Evolutionary conservation across 441 rosid genomes (phyloP).

Genomic region (Biscutella laevigata): DNA sequence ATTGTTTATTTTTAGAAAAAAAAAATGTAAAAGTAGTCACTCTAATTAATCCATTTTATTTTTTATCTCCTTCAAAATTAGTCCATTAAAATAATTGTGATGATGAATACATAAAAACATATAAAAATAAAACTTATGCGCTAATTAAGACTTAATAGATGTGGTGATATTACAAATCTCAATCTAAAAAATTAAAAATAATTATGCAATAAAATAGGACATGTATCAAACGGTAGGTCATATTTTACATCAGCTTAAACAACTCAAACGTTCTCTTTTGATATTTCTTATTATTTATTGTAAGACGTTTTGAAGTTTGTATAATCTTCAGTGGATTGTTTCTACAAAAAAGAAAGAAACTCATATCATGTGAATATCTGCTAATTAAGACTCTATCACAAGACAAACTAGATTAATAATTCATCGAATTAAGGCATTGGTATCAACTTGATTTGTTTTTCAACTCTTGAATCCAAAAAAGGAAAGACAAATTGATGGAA

Average conservation of each 20-base stretch:
- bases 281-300: slow-evolving; percentile 7
- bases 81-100: too few species aligned
- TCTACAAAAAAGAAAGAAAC: slow-evolving; percentile 12
- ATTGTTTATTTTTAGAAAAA: slow-evolving; percentile 41
- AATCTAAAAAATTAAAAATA: background rate
- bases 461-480: slow-evolving; percentile 19
- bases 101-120: too few species aligned
- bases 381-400: slow-evolving; percentile 10
- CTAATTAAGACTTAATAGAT: too few species aligned
- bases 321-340: slow-evolving; percentile 14
- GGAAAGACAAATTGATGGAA: slow-evolving; percentile 17
- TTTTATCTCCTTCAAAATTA: background rate
- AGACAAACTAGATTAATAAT: slow-evolving; percentile 11
- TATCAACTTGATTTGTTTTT: slow-evolving; percentile 20
- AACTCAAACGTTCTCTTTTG: background rate
- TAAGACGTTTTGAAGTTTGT: slow-evolving; percentile 3
- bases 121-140: too few species aligned
- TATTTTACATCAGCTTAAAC: slow-evolving; percentile 9
- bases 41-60: background rate
- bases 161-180: too few species aligned
- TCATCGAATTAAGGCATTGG: slow-evolving; percentile 6
- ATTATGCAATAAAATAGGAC: slow-evolving; percentile 7
- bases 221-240: slow-evolving; percentile 15
- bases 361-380: slow-evolving; percentile 10
- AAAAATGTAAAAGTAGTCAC: background rate